Percentiles rank a stretch among this genome's conserved stretches.
phyloP scores from a whole-genome alignment of 345 rosid species.

The Brassica carinata region DNA sequence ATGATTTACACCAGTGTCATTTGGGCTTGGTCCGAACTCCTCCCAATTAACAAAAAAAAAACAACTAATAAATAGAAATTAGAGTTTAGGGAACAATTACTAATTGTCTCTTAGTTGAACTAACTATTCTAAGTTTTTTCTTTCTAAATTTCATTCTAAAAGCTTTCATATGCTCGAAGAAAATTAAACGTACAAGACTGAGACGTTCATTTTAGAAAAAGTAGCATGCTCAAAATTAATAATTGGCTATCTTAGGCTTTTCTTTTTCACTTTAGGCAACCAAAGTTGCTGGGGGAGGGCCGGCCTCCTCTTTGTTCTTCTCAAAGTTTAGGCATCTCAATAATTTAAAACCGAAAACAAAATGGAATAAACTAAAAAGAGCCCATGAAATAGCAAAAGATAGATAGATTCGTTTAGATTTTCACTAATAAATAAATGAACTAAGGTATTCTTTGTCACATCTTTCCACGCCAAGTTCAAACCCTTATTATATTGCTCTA shows the following conservation, averaged over 20 bases:
- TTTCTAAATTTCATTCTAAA: not conserved
- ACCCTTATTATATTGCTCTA: not conserved
- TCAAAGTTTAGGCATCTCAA: slow-evolving; percentile 14
- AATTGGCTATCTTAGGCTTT: slow-evolving; percentile 30
- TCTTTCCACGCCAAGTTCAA: slow-evolving; percentile 30
- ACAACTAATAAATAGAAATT: not conserved
- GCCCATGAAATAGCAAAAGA: slow-evolving; percentile 35
- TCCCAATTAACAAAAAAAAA: not conserved
- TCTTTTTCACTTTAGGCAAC: slow-evolving; percentile 33
- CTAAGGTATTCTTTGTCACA: slow-evolving; percentile 22
- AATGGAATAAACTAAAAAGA: slow-evolving; percentile 32
- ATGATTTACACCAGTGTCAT: not conserved
- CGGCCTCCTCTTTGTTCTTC: slow-evolving; percentile 30
- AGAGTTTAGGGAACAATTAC: not conserved
- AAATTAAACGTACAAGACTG: slow-evolving; percentile 33
- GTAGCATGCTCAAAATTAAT: slow-evolving; percentile 29
- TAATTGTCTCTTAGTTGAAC: not conserved
- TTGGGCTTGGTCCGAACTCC: not conserved
- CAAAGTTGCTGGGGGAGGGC: slow-evolving; percentile 32
- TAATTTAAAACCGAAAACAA: slow-evolving; percentile 14
- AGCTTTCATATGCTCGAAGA: not conserved
- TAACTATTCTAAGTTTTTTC: not conserved
- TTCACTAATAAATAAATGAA: slow-evolving; percentile 16
- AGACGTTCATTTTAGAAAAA: slow-evolving; percentile 24
- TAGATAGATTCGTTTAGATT: slow-evolving; percentile 31